Evolutionary conservation across 169 alveolate species (phyloP).

Genomic region (Eimeria necatrix): DNA sequence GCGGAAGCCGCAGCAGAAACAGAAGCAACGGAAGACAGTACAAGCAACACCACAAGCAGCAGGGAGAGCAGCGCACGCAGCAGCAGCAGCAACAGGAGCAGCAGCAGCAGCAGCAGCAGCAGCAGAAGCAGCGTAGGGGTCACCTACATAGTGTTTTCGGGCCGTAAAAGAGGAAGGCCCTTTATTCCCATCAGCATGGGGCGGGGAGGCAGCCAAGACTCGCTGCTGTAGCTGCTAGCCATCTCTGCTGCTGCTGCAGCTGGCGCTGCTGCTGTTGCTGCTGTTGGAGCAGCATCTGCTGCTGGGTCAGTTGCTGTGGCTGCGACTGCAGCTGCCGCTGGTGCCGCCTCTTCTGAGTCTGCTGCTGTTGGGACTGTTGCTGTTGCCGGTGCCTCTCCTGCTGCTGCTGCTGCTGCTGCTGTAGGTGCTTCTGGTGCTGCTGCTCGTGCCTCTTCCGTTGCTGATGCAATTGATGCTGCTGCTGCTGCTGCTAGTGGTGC

Average conservation of each 20-base stretch:
- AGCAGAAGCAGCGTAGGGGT: not conserved
- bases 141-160: not conserved
- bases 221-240: not conserved
- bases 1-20: not conserved
- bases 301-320: not conserved
- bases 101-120: not conserved
- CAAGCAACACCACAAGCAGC: not conserved
- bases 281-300: not conserved
- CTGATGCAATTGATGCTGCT: not conserved
- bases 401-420: no score
- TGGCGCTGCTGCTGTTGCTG: slow-evolving; percentile 35
- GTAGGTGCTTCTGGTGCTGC: no score
- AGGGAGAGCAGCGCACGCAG: not conserved
- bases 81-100: not conserved
- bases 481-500: slow-evolving; percentile 17
- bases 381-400: not conserved
- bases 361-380: not conserved
- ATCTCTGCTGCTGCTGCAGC: slow-evolving; percentile 11
- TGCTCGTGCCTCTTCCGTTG: not conserved
- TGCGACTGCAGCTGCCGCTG: not conserved
- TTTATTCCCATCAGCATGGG: not conserved
- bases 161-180: not conserved
- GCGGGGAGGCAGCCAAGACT: slow-evolving; percentile 24
- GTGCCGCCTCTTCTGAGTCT: not conserved
- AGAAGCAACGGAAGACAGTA: not conserved